phyloP scores from a whole-genome alignment of 108 stramenopile genomes.

The Nannochloropsis salina region DNA sequence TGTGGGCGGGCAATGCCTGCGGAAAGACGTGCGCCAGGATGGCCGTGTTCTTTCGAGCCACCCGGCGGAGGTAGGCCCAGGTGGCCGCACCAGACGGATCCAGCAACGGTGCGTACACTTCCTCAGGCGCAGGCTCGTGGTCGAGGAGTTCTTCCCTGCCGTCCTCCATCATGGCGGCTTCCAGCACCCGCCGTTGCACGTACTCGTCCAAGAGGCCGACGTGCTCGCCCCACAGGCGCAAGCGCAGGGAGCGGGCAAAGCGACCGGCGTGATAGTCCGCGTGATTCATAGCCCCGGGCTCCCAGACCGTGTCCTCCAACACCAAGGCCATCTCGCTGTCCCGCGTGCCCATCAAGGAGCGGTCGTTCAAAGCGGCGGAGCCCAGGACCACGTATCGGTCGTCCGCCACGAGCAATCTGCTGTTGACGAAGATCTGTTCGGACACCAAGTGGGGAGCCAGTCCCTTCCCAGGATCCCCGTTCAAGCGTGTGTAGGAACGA shows the following conservation, averaged over 20 bases:
- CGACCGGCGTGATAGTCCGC: not conserved
- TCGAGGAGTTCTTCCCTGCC: not conserved
- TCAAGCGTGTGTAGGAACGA: not conserved
- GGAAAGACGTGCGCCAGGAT: constrained; percentile 9
- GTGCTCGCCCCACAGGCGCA: constrained; percentile 5
- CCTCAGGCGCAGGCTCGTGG: not conserved
- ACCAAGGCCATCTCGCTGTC: not conserved
- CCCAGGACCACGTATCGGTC: not conserved
- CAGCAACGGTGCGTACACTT: not conserved
- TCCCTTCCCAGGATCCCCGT: not conserved
- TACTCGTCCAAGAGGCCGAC: not conserved
- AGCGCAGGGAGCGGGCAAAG: not conserved
- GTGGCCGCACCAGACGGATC: not conserved
- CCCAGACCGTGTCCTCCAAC: not conserved
- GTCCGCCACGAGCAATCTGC: not conserved
- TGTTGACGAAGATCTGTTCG: constrained; percentile 3
- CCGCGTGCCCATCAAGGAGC: not conserved
- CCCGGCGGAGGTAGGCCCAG: not conserved
- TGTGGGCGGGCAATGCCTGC: not conserved
- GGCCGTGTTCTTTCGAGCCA: not conserved
- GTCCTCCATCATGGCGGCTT: not conserved
- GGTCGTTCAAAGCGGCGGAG: not conserved
- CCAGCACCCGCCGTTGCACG: not conserved
- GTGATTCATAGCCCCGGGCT: not conserved
- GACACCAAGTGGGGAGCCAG: not conserved